Evolutionary conservation across 2,329 filamentous ascomycete species (phyloP), one percentile per base, ranked within the genome.

Genomic region (Ophiostoma sp.): DNA sequence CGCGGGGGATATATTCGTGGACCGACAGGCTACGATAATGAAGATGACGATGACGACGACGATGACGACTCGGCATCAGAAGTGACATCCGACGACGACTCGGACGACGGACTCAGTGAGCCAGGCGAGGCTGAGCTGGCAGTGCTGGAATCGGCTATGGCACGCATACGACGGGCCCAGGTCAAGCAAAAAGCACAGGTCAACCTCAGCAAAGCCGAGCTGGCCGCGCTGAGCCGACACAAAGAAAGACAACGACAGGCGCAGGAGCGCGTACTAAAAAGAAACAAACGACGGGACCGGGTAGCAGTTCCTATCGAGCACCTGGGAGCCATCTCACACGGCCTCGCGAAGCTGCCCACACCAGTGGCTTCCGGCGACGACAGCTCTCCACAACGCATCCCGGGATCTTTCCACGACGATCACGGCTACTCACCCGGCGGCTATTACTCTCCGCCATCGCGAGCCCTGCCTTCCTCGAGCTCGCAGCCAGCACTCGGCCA

Each of bases 101-200:
- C 80, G 67, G 86, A 85, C 67, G 80, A 81, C 69, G 82, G 84
- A 27, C 41, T 75, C 44, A 73, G 74, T 69, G 73, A 74, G 57
- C 71, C 73, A 83, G 87, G 71, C 10, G 71, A 74, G 62, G 71
- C 68, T 75, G 92, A 96, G 77, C 90, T 94, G 74, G 84, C 86
- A 73, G 80, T 96, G 75, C 87, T 95, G 73, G 89, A 93, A 74
- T 87, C 87, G 73, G 94, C 94, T 57, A 81, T 96, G 79, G 88
- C 89, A 75, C 90, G 92, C 74, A 96, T 97, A 77, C 87, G 89
- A 73, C 86, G 88, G 74, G 93, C 94, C 20, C 89, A 92, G 77
- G 87, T 87, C 73, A 88, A 88, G 76, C 93, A 93, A 73, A 90
- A 89, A 78, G 83, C 85, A 64, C 91, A 96, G 71, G 92, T 97